Evolutionary conservation across 2,329 filamentous ascomycete species (phyloP), one percentile per base, ranked within the genome.

Genomic region (Hypoxylon sp.): DNA sequence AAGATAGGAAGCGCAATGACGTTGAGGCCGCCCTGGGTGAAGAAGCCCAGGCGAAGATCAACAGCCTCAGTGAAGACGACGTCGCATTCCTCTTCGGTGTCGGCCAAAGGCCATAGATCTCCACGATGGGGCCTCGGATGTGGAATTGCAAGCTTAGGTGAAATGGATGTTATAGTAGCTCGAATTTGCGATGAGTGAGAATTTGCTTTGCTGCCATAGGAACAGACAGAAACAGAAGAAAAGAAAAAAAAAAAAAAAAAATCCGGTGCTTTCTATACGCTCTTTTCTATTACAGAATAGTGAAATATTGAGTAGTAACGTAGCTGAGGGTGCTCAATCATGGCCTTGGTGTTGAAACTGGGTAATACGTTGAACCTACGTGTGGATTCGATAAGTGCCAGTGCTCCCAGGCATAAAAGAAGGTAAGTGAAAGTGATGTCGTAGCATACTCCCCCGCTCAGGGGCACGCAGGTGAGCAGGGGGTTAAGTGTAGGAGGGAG

Each of bases 11-110:
- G 81, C 87, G 91, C 20, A 83, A 86, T 44, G 81, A 96, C 36
- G 92, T 97, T 36, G 89, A 92, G 65, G 85, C 88, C 8, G 94
- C 93, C 0, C 84, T 97, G 20, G 92, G 96, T 72, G 93, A 96
- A 78, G 85, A 86, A 24, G 90, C 89, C 38, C 85, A 85, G 32
- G 86, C 87, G 73, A 87, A 83, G 63, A 82, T 96, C 53, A 87
- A 88, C 6, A 84, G 91, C 40, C 82, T 97, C 11, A 86, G 84
- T 56, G 80, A 84, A 1, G 81, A 82, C 32, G 91, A 96, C 71
- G 82, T 96, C 46, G 86, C 84, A 40, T 93, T 87, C 72, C 81
- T 96, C 60, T 96, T 96, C 73, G 89, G 75, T n/a, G 6, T 62
- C 5, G 40, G 4, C 2, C 6, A 28, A 26, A 52, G 18, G 6